Base-by-base conservation (phyloP, 106 monocot genomes). In the Dendrobium huoshanense region DNA sequence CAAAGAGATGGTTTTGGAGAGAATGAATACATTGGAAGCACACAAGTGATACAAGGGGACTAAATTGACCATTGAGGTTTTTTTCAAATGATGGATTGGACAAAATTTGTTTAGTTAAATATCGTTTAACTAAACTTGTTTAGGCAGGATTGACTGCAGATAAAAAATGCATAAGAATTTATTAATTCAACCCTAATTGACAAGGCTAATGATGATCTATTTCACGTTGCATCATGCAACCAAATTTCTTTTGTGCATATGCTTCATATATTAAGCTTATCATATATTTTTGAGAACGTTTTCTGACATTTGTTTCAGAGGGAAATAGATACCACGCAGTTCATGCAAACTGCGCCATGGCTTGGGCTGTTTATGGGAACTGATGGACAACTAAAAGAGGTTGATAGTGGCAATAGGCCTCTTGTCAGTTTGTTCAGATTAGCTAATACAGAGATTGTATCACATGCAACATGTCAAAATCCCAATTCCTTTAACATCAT, bases 331-430 rank as follows among this genome's bases (percentile, higher is more conserved):
- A 91, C 91, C 22, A 75, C 78, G 72, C 98, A 91, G 55, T 99
- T 95, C 85, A 88, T 99, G 85, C 98, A 99, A 84, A 91, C 83
- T 25, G 92, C 95, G 22, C 88, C 93, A 73, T 99, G 95, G 95
- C 81, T 95, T 31, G 98, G 98, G 73, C 45, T 91, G 47, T 24
- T 91, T 61, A 85, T 88, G 73, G 95, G 90, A 87, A 80, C 8
- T 78, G 91, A 95, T 83, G 95, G 90, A 16, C 91, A 91, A 85
- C 29, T 93, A 81, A 91, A 87, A 78, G 82, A 86, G 68, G 78
- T 55, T 58, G 87, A 82, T 47, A 42, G 47, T 80, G 85, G 81
- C 47, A 81, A 68, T 61, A 87, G 90, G 75, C 93, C 95, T 40
- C 73, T 99, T 54, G 85, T 91, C 13, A 81, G 77, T 84, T 88